phyloP scores from a whole-genome alignment of 768 basidiomycete genomes.

The Termitomyces sp. region DNA sequence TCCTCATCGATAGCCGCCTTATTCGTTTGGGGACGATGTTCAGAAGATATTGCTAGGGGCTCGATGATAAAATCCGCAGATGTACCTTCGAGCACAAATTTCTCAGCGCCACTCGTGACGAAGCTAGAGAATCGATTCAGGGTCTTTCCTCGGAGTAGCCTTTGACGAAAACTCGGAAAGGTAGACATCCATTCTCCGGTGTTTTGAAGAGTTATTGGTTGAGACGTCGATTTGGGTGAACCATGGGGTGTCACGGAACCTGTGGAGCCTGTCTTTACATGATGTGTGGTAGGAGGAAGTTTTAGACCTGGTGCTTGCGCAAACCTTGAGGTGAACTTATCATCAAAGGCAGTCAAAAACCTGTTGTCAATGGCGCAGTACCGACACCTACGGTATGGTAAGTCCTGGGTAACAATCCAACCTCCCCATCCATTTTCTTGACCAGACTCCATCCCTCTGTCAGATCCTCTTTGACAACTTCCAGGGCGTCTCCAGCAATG shows the following conservation, averaged over 20 bases:
- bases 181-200: conserved; percentile 63
- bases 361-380: conserved; percentile 1
- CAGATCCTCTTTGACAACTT: conserved; percentile 66
- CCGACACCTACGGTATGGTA: conserved; percentile 64
- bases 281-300: conserved; percentile 23
- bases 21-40: conserved; percentile 28
- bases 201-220: conserved; percentile 55
- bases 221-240: conserved; percentile 37
- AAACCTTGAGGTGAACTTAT: conserved; percentile 67
- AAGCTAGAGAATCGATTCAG: conserved; percentile 85
- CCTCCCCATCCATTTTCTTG: conserved; percentile 47
- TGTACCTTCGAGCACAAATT: conserved; percentile 72
- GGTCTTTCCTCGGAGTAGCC: conserved; percentile 72
- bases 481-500: conserved; percentile 65
- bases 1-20: conserved; percentile 38
- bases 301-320: conserved; percentile 42
- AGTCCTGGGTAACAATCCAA: conserved; percentile 64
- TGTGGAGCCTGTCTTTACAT: conserved; percentile 30
- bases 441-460: conserved; percentile 84
- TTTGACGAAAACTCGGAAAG: conserved; percentile 68
- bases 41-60: conserved; percentile 1
- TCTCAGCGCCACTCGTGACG: conserved; percentile 83
- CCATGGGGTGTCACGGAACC: conserved; percentile 46
- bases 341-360: background rate
- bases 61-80: conserved; percentile 27